Base-by-base conservation (phyloP, 1,284 basidiomycete species). In the Puccinia coronata region DNA sequence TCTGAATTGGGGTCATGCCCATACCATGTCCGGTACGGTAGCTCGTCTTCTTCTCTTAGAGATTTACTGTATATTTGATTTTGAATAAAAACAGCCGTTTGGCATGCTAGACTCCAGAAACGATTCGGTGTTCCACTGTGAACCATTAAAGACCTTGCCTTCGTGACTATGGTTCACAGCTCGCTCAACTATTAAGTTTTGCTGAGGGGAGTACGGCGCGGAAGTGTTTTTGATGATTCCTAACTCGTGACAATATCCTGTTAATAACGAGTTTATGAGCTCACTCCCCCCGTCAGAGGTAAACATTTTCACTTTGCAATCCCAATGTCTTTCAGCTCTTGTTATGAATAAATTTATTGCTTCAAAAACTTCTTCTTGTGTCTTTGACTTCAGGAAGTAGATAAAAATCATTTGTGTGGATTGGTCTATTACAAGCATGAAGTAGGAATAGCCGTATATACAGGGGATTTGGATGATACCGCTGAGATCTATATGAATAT, bases 271-370 rank as follows among this genome's bases (percentile, higher is more conserved):
- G 28, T 55, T 73, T 23, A 39, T 73, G 34, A 73, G 55, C 36
- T 73, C 70, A 9, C 70, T 28, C 18, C 70, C 70, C 2, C 70
- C 70, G n/a, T 73, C 49, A 23, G 47, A 31, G 2, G 47, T 51
- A 18, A 71, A 51, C 28, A 34, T 71, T 51, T 47, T 47, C 18
- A 71, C 47, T 51, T 71, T 71, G 4, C 63, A 2, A 25, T 67
- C 25, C 18, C 34, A 67, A 41, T 67, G 34, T 47, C n/a, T 36
- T 25, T 67, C 34, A 6, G 63, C 63, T 9, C 41, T 6, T 9
- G 41, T 67, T 16, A 41, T 39, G 63, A 67, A 67, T 11, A 23
- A 20, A 39, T 47, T 39, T 11, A 67, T 39, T 23, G 63, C 34
- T 9, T 67, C 5, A 67, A 67, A 67, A n/a, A 39, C 31, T 67